These are phyloP conservation scores for Cicer arietinum DNA, from an alignment of 306 rosid species.

Conservation along the genomic window DNA sequence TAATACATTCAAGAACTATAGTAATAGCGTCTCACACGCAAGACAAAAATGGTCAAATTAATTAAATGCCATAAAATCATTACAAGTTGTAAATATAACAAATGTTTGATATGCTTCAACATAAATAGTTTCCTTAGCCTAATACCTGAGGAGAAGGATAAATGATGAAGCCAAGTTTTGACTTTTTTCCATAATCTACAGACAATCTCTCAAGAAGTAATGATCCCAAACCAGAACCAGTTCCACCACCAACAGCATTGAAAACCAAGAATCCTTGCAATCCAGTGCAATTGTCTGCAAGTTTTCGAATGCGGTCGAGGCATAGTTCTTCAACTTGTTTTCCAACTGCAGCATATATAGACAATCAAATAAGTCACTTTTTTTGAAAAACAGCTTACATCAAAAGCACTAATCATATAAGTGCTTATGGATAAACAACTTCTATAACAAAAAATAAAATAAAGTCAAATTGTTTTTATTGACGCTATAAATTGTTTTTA, in stretches of 20 bases:
- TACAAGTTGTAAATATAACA: neutral
- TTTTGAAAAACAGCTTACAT: no score
- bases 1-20: no score
- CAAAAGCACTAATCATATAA: no score
- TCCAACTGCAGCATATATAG: constrained; percentile 60
- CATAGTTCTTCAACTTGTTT: constrained; percentile 69
- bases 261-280: constrained; percentile 80
- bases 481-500: neutral
- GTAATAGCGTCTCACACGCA: no score
- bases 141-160: constrained; percentile 84
- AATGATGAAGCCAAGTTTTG: constrained; percentile 71
- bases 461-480: neutral
- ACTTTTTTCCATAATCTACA: constrained; percentile 57
- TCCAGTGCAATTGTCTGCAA: constrained; percentile 80
- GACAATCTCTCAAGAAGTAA: constrained; percentile 74
- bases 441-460: neutral
- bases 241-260: constrained; percentile 86
- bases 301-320: constrained; percentile 66
- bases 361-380: constrained; percentile 32
- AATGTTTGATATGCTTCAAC: constrained; percentile 3
- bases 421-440: neutral
- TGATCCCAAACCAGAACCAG: constrained; percentile 84
- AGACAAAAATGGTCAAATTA: neutral
- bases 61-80: constrained; percentile 6
- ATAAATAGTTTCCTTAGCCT: neutral